Percentiles rank a stretch among this genome's conserved stretches.
phyloP scores from a whole-genome alignment of 345 rosid genomes.

The Linum trigynum region DNA sequence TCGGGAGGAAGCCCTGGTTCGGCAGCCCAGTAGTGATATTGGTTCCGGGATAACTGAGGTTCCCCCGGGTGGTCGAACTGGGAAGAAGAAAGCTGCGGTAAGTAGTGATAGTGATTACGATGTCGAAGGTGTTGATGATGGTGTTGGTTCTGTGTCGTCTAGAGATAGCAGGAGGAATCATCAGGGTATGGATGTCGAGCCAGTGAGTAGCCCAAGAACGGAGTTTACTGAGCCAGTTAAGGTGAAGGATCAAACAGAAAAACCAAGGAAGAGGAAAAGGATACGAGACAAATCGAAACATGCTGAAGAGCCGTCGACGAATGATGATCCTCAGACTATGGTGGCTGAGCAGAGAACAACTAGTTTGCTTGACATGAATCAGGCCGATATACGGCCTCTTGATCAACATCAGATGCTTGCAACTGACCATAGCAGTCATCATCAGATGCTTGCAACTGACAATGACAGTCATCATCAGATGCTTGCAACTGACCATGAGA shows the following conservation, averaged over 20 bases:
- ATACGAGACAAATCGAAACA: slow-evolving; percentile 25
- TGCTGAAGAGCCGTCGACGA: slow-evolving; percentile 21
- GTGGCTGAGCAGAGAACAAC: slow-evolving; percentile 26
- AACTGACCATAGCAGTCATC: too few species aligned
- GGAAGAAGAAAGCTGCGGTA: slow-evolving; percentile 35
- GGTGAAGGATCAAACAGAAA: slow-evolving; percentile 35
- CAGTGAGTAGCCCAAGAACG: slow-evolving; percentile 12
- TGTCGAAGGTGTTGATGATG: slow-evolving; percentile 63
- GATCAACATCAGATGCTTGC: slow-evolving; percentile 13
- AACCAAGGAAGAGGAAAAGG: slow-evolving; percentile 40
- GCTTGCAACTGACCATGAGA: too few species aligned
- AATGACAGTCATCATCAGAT: too few species aligned
- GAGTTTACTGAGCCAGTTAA: slow-evolving; percentile 17
- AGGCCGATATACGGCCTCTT: slow-evolving; percentile 26
- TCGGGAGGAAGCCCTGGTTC: slow-evolving; percentile 69
- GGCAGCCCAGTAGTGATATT: slow-evolving; percentile 77
- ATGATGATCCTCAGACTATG: slow-evolving; percentile 12
- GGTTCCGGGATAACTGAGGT: slow-evolving; percentile 79
- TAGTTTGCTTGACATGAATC: slow-evolving; percentile 53
- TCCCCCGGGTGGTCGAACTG: slow-evolving; percentile 26
- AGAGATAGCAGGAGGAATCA: slow-evolving; percentile 46
- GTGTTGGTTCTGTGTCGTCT: slow-evolving; percentile 77
- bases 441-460: too few species aligned
- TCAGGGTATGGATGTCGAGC: slow-evolving; percentile 32
- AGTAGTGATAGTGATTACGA: slow-evolving; percentile 79